phyloP scores from a whole-genome alignment of 2,329 filamentous ascomycete species.

The Ascochyta clinopodiicola region DNA sequence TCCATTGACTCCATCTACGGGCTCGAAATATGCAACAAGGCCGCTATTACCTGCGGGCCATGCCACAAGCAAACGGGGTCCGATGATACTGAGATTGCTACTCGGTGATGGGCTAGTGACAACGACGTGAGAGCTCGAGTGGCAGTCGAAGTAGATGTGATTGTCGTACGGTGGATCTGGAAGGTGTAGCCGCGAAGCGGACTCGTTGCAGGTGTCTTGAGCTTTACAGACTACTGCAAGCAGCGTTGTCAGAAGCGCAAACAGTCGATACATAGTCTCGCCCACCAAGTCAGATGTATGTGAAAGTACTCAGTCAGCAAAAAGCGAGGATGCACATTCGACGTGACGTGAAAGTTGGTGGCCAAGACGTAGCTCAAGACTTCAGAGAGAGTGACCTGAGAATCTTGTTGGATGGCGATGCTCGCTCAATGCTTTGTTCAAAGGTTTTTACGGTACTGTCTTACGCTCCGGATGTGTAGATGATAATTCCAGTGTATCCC shows the following conservation, averaged over 20 bases:
- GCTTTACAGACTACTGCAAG: conserved; percentile 1
- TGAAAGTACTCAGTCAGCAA: neutral
- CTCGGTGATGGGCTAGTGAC: conserved; percentile 63
- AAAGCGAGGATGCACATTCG: neutral
- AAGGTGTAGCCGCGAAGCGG: conserved; percentile 50
- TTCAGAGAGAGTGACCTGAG: neutral
- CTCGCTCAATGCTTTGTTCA: neutral
- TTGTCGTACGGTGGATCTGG: conserved; percentile 67
- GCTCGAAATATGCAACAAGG: conserved; percentile 62
- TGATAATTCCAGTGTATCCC: neutral
- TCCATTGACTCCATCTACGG: conserved; percentile 61
- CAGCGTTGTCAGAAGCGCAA: neutral
- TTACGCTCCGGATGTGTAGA: neutral
- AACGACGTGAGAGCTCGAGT: conserved; percentile 65
- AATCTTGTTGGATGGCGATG: neutral
- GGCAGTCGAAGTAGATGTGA: conserved; percentile 71
- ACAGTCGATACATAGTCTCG: neutral
- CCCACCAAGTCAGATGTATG: neutral
- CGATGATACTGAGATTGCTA: conserved; percentile 62
- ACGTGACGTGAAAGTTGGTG: neutral
- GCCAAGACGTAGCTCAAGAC: neutral
- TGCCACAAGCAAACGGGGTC: conserved; percentile 64
- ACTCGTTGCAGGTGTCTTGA: conserved; percentile 18
- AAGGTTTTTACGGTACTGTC: neutral
- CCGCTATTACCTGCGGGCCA: conserved; percentile 73